Base-by-base conservation (phyloP, 2,329 filamentous ascomycete species). In the Bipolaris oryzae region DNA sequence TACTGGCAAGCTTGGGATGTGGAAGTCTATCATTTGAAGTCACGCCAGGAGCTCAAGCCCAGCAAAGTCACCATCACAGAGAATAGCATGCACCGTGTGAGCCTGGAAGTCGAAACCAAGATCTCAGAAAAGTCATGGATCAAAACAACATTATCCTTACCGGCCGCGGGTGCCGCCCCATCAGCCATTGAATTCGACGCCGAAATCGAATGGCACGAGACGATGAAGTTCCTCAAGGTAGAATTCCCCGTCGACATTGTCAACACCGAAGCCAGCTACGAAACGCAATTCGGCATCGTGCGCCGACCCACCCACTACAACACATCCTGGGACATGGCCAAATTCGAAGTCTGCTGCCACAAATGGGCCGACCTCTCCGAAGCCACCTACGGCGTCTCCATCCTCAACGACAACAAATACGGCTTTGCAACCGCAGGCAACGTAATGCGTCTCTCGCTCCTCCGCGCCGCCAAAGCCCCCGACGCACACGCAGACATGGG, bases 1-100 rank as follows among this genome's bases (percentile, higher is more conserved):
- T 96, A 96, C 80, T 98, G 92, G 93, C 91, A 97, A 78, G 93
- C 92, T 2, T 96, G 94, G 93, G 94, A 99, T 75, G 94, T 98
- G 5, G 95, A 99, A 77, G 93, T 98, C 25, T 99, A 89, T 79
- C 95, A 99, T 70, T 85, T 98, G 23, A 87, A 96, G 53, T 95
- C 92, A 1, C 87, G 92, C 54, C 85, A 90, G 73, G 90, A 94
- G 73, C 82, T 99, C 13, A 73, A 84, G 5, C 85, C 87, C 16
- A 84, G 85, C 60, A 82, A 87, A 64, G 92, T 91, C 11, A 83
- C 81, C 60, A 88, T 98, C 54, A 80, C 85, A 35, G 91, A 95
- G 69, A 79, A 84, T 53, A 88, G 88, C 57, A 81, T 88, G 0
- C 88, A 96, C 75, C 86, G 88, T 54, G 92, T 93, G 45, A 93